phyloP scores from a whole-genome alignment of 495 filamentous ascomycete species.

The Talaromyces wortmannii region DNA sequence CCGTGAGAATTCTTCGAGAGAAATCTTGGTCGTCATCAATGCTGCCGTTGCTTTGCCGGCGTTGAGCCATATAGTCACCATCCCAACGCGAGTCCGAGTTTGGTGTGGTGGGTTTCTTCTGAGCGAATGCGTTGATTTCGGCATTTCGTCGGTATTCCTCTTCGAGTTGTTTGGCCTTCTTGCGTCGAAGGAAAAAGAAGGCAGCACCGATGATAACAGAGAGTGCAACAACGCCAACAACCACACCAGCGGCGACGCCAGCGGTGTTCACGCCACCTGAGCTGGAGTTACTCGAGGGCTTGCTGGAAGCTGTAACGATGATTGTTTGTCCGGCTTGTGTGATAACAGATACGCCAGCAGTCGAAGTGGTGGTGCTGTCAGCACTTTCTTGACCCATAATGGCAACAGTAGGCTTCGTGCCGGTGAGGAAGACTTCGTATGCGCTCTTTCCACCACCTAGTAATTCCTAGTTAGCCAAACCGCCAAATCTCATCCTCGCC shows the following conservation, averaged over 20 bases:
- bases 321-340: slow-evolving; percentile 28
- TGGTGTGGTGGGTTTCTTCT: slow-evolving; percentile 49
- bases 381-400: slow-evolving; percentile 7
- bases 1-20: slow-evolving; percentile 91
- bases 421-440: slow-evolving; percentile 41
- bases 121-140: slow-evolving; percentile 59
- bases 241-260: slow-evolving; percentile 82
- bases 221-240: slow-evolving; percentile 73
- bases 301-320: slow-evolving; percentile 26
- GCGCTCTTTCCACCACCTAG: slow-evolving; percentile 37
- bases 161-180: slow-evolving; percentile 65
- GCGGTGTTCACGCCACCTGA: slow-evolving; percentile 49
- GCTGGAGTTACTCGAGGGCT: slow-evolving; percentile 9
- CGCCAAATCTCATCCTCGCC: slow-evolving; percentile 2
- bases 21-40: slow-evolving; percentile 98
- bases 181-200: slow-evolving; percentile 71
- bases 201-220: slow-evolving; percentile 56
- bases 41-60: slow-evolving; percentile 90
- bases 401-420: slow-evolving; percentile 20
- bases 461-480: not conserved
- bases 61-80: slow-evolving; percentile 72
- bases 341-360: slow-evolving; percentile 11
- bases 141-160: slow-evolving; percentile 73
- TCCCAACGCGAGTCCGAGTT: slow-evolving; percentile 80
- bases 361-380: slow-evolving; percentile 13